Conservation (phyloP, 1,284 basidiomycete genomes). For the Irpex sp. region DNA sequence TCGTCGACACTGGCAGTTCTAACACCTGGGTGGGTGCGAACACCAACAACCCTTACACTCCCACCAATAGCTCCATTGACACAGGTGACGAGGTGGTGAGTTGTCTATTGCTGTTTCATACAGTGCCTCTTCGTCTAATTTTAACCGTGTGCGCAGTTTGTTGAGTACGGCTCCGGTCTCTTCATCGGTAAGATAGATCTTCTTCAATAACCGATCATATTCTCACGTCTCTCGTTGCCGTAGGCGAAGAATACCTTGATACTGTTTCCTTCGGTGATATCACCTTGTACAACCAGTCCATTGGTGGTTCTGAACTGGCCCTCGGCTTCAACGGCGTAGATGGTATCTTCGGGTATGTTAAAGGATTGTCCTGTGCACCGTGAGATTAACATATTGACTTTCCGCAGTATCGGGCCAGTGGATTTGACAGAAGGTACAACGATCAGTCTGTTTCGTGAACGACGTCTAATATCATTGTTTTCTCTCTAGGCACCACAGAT, state of each 20-base stretch:
- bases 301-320: conserved; percentile 41
- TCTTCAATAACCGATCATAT: conserved; percentile 28
- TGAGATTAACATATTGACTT: not conserved
- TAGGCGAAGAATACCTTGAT: conserved; percentile 22
- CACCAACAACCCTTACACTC: conserved; percentile 30
- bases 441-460: not conserved
- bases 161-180: conserved; percentile 44
- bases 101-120: not conserved
- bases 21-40: conserved; percentile 52
- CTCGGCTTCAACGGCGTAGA: conserved; percentile 31
- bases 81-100: conserved; percentile 38
- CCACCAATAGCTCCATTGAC: conserved; percentile 33
- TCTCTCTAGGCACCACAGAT: not conserved
- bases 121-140: not conserved
- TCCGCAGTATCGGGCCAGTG: conserved; percentile 3
- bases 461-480: not conserved
- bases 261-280: conserved; percentile 26
- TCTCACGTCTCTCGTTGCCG: conserved; percentile 21
- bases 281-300: conserved; percentile 42
- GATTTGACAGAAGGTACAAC: conserved; percentile 4
- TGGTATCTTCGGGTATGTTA: conserved; percentile 8
- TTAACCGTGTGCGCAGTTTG: conserved; percentile 16
- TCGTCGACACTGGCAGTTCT: conserved; percentile 30
- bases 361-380: not conserved
- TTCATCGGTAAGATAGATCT: conserved; percentile 34